Evolutionary conservation across 306 rosid genomes (phyloP), one percentile per base, ranked within the genome.

Genomic region (Leucaena leucocephala): DNA sequence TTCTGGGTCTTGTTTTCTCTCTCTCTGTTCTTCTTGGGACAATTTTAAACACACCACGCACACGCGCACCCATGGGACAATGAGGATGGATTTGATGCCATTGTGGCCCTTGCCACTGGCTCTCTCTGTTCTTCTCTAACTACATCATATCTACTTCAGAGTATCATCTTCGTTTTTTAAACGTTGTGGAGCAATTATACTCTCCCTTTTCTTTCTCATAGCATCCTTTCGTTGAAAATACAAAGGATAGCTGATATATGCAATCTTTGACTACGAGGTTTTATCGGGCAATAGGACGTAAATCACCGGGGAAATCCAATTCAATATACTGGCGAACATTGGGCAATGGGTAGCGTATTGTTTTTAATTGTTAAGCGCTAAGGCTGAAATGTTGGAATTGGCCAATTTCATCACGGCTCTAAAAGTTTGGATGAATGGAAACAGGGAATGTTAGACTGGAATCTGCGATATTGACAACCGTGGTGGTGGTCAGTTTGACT

Each of bases 391-490:
- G 63, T 34, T 38, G 45, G 66, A 38, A 73, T 50, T 68, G 49
- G 7, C 67, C 3, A 13, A 5, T 34, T 72, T 27, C 19, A 19
- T 5, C 52, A 12, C 17, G 19, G 21, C 61, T 55, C 9, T 71
- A 4, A 68, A 40, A 9, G n/a, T 21, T 34, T 72, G 58, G 68
- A 67, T 21, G 52, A 81, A 43, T 65, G 65, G 6, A 35, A 82
- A 67, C 97, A 94, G 98, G 97, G 66, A 92, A 88, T 81, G 87
- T 91, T n/a, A 90, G 92, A 61, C 76, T 94, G 69, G 98, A 94
- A 85, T 71, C 97, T 14, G 95, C 79, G 4, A 85, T 88, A 81
- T 82, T 94, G 12, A 94, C 97, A 4, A 39, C 95, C 5, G 92
- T 84, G 61, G 95, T 94, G 8, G 97, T 92, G 35, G 17, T 94